phyloP scores from a whole-genome alignment of 2,329 filamentous ascomycete genomes.

The Aureobasidium leucospermi region DNA sequence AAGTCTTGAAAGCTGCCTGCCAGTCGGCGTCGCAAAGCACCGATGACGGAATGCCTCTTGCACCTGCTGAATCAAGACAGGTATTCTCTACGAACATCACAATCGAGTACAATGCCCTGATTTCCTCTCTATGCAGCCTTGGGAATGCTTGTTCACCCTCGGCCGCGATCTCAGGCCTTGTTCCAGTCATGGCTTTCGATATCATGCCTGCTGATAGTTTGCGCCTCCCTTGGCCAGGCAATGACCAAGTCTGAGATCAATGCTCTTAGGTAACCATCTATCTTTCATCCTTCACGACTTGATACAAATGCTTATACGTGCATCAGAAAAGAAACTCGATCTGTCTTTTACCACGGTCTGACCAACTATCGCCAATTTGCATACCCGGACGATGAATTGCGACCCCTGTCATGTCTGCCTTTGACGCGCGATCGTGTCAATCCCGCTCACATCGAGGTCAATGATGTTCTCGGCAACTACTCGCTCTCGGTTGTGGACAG shows the following conservation, averaged over 20 bases:
- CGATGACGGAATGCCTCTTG: background rate
- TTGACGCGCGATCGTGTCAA: constrained; percentile 77
- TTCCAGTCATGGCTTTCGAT: background rate
- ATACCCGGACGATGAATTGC: constrained; percentile 92
- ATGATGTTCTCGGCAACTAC: constrained; percentile 95
- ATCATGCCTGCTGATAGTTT: background rate
- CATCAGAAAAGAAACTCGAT: constrained; percentile 39
- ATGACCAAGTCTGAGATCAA: constrained; percentile 39
- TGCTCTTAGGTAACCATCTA: constrained; percentile 28
- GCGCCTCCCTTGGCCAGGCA: constrained; percentile 28
- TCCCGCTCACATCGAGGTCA: constrained; percentile 74
- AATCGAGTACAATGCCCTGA: constrained; percentile 22
- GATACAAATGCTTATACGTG: background rate
- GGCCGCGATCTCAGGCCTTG: background rate
- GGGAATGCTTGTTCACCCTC: constrained; percentile 9
- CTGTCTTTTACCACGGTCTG: constrained; percentile 96
- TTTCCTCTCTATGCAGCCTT: constrained; percentile 3
- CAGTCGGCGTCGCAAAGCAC: constrained; percentile 5
- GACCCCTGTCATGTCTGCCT: constrained; percentile 76
- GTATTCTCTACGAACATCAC: background rate
- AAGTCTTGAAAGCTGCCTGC: constrained; percentile 2
- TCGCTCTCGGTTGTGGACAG: constrained; percentile 93
- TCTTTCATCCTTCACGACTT: background rate
- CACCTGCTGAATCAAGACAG: background rate
- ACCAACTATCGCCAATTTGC: constrained; percentile 90